A percentile compares a stretch with the other conserved stretches of the same genome.
Evolutionary conservation across 495 filamentous ascomycete species (phyloP).

Genomic region (Glonium stellatum): DNA sequence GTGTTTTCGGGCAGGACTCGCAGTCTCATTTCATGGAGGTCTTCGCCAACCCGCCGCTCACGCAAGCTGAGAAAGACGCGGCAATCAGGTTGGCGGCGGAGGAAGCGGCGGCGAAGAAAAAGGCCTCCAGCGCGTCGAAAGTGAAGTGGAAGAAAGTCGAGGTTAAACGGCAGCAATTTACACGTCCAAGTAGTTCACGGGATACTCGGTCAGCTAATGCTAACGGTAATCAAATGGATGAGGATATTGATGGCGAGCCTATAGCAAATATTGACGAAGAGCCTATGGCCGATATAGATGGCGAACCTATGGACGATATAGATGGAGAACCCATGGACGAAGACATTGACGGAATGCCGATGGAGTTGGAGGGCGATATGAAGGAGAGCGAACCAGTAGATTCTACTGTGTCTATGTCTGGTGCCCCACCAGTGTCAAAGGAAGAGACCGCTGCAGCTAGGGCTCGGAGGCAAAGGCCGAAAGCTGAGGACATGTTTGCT

Average conservation of each 20-base stretch:
- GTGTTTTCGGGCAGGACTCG: conserved; percentile 69
- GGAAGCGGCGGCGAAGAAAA: conserved; percentile 38
- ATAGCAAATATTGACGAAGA: conserved; percentile 29
- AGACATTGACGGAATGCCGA: neutral
- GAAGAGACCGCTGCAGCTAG: conserved; percentile 18
- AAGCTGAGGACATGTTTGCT: conserved; percentile 93
- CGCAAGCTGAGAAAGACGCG: conserved; percentile 40
- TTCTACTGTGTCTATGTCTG: neutral
- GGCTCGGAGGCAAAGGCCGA: conserved; percentile 50
- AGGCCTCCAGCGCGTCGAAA: conserved; percentile 58
- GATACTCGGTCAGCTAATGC: conserved; percentile 30
- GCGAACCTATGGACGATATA: conserved; percentile 39
- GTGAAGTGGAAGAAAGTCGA: conserved; percentile 36
- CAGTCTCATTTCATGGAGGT: conserved; percentile 65
- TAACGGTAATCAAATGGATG: conserved; percentile 49
- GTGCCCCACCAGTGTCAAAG: neutral
- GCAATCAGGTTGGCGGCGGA: conserved; percentile 25
- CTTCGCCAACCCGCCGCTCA: conserved; percentile 68
- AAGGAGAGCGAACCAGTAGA: conserved; percentile 25
- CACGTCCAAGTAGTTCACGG: neutral
- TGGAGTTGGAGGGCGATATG: conserved; percentile 17
- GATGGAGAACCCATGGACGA: conserved; percentile 22
- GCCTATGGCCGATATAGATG: conserved; percentile 39
- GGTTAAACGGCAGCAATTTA: neutral
- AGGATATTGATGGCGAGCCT: conserved; percentile 41